Conservation (phyloP, 495 filamentous ascomycete genomes). For the Filosporella fistucella region DNA sequence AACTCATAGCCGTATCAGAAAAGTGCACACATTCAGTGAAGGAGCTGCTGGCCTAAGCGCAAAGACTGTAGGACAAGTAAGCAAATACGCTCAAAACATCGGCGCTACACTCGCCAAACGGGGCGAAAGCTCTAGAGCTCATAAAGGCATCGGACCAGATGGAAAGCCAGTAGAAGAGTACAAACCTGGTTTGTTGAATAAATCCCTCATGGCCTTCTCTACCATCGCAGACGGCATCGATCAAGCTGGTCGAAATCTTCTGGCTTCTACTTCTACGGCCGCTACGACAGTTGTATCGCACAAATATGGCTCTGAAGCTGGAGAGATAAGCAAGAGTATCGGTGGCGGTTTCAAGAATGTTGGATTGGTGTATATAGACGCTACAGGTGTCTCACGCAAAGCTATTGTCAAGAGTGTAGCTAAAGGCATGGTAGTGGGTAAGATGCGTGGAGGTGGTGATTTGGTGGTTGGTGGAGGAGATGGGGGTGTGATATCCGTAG, state of each 20-base stretch:
- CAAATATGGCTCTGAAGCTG: slow-evolving; percentile 79
- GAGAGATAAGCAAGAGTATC: slow-evolving; percentile 63
- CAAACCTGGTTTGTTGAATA: slow-evolving; percentile 91
- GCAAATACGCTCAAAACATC: slow-evolving; percentile 78
- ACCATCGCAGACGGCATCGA: slow-evolving; percentile 93
- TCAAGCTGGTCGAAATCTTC: slow-evolving; percentile 69
- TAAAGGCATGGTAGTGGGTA: slow-evolving; percentile 97
- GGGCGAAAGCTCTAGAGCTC: slow-evolving; percentile 32
- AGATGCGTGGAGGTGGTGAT: slow-evolving; percentile 76
- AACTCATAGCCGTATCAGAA: slow-evolving; percentile 79
- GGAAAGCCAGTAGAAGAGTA: slow-evolving; percentile 58
- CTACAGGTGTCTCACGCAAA: slow-evolving; percentile 79
- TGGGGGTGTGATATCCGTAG: slow-evolving; percentile 41
- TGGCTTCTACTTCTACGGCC: slow-evolving; percentile 67
- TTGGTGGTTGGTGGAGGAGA: slow-evolving; percentile 80
- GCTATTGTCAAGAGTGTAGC: slow-evolving; percentile 91
- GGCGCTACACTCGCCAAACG: slow-evolving; percentile 68
- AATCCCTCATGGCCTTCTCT: slow-evolving; percentile 92
- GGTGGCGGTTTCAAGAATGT: slow-evolving; percentile 92
- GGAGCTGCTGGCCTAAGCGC: slow-evolving; percentile 73
- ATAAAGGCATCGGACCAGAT: slow-evolving; percentile 57
- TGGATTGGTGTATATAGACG: slow-evolving; percentile 96
- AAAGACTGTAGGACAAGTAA: slow-evolving; percentile 81
- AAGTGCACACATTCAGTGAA: slow-evolving; percentile 75
- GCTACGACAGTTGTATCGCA: slow-evolving; percentile 80